Percentiles rank a stretch among this genome's conserved stretches.
Conservation (phyloP, 1,139 yeast genomes). For the Blastobotrys serpentis region DNA sequence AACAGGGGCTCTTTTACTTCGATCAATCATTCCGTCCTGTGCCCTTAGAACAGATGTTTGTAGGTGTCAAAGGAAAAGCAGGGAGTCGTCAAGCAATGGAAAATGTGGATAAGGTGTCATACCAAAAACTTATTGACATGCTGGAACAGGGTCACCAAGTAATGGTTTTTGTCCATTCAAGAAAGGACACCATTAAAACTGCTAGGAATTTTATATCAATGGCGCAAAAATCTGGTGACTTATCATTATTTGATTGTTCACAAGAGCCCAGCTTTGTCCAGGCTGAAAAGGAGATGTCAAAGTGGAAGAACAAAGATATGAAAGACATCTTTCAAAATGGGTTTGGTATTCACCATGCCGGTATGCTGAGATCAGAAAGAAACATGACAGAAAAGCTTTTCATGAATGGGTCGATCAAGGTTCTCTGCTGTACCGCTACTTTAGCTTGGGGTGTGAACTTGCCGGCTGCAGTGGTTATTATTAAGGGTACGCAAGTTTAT, state of each 20-base stretch:
- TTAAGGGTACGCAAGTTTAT: slow-evolving; percentile 94
- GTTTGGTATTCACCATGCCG: slow-evolving; percentile 96
- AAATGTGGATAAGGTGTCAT: slow-evolving; percentile 72
- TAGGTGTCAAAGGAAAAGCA: slow-evolving; percentile 87
- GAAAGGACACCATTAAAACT: slow-evolving; percentile 88
- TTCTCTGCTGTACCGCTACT: slow-evolving; percentile 93
- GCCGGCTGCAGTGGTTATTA: slow-evolving; percentile 96
- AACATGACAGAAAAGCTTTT: slow-evolving; percentile 88
- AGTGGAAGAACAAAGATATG: slow-evolving; percentile 75
- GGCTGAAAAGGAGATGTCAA: slow-evolving; percentile 66
- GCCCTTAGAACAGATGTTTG: slow-evolving; percentile 81
- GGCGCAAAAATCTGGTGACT: slow-evolving; percentile 60
- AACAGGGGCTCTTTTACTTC: slow-evolving; percentile 88
- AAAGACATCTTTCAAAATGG: slow-evolving; percentile 79
- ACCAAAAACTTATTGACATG: slow-evolving; percentile 70
- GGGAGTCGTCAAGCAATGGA: slow-evolving; percentile 71
- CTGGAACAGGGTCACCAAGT: slow-evolving; percentile 77
- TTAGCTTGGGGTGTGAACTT: slow-evolving; percentile 99
- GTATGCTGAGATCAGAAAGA: slow-evolving; percentile 89
- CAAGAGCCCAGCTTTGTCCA: slow-evolving; percentile 47
- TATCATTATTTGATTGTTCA: slow-evolving; percentile 59
- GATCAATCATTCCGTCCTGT: slow-evolving; percentile 94
- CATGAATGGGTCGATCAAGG: slow-evolving; percentile 79
- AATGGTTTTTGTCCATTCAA: slow-evolving; percentile 94
- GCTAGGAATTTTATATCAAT: slow-evolving; percentile 68